A percentile compares a stretch with the other conserved stretches of the same genome.
Conservation (phyloP, 257 asterid species). For the Misopates orontium region DNA sequence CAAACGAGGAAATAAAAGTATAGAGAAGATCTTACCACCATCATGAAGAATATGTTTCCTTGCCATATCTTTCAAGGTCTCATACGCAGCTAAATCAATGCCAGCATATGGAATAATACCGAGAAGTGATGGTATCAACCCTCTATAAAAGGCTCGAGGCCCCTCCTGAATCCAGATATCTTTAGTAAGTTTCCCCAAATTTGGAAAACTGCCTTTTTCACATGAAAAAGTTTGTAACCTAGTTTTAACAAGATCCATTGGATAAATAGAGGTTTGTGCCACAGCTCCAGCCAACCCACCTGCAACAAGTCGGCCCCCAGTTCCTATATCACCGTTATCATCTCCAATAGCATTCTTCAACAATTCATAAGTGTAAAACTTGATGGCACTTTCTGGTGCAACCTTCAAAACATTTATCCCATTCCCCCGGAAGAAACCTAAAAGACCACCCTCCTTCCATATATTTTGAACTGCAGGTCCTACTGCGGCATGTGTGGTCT, state of each 20-base stretch:
- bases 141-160: conserved; percentile 91
- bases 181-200: conserved; percentile 61
- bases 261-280: conserved; percentile 93
- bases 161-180: conserved; percentile 92
- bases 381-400: conserved; percentile 99
- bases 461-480: conserved; percentile 59
- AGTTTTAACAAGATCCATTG: conserved; percentile 97
- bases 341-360: conserved; percentile 66
- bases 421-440: conserved; percentile 86
- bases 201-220: conserved; percentile 74
- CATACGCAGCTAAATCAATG: conserved; percentile 88
- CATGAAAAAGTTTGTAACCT: conserved; percentile 75
- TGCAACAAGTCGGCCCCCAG: conserved; percentile 67
- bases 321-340: conserved; percentile 60
- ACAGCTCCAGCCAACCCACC: conserved; percentile 99
- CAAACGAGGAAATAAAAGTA: neutral
- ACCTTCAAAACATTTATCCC: conserved; percentile 91
- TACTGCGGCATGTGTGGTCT: conserved; percentile 70
- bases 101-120: conserved; percentile 97
- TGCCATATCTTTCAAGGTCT: conserved; percentile 85
- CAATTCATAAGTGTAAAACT: conserved; percentile 80
- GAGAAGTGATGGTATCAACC: conserved; percentile 88
- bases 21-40: conserved; percentile 51
- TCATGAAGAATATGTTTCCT: conserved; percentile 72
- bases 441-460: conserved; percentile 71